Conservation (phyloP, 1,139 yeast genomes). For the Candida dubliniensis region DNA sequence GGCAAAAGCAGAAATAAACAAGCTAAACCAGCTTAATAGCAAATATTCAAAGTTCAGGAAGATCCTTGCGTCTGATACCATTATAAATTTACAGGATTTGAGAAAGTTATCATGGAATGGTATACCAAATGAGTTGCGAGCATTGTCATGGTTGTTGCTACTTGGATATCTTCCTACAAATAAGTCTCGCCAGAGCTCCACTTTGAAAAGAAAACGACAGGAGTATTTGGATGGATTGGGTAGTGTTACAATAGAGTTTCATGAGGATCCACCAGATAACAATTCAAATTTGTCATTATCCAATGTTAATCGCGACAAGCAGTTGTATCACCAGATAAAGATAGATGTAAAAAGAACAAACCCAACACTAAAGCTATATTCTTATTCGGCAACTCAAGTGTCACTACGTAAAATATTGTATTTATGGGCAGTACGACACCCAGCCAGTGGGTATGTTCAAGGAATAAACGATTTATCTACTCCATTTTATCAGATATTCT, state of each 20-base stretch:
- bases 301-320: conserved; percentile 53
- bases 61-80: conserved; percentile 55
- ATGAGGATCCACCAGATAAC: conserved; percentile 30
- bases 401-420: conserved; percentile 80
- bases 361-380: conserved; percentile 76
- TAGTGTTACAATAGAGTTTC: conserved; percentile 46
- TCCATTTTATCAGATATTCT: conserved; percentile 88
- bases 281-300: conserved; percentile 18
- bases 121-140: conserved; percentile 77
- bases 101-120: conserved; percentile 93
- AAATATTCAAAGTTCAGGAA: conserved; percentile 68
- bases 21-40: conserved; percentile 56
- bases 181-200: conserved; percentile 66
- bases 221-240: conserved; percentile 76
- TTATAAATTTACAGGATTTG: conserved; percentile 59
- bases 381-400: conserved; percentile 67
- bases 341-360: conserved; percentile 96
- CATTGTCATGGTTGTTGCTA: conserved; percentile 85
- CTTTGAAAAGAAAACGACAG: conserved; percentile 75
- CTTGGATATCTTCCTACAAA: conserved; percentile 91
- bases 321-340: conserved; percentile 92
- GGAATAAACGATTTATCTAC: conserved; percentile 95
- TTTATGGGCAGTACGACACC: conserved; percentile 96
- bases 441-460: conserved; percentile 98
- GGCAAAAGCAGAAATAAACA: conserved; percentile 50